Base-by-base conservation (phyloP, 129 eudicot genomes). In the Chrysanthemum lavandulifolium region DNA sequence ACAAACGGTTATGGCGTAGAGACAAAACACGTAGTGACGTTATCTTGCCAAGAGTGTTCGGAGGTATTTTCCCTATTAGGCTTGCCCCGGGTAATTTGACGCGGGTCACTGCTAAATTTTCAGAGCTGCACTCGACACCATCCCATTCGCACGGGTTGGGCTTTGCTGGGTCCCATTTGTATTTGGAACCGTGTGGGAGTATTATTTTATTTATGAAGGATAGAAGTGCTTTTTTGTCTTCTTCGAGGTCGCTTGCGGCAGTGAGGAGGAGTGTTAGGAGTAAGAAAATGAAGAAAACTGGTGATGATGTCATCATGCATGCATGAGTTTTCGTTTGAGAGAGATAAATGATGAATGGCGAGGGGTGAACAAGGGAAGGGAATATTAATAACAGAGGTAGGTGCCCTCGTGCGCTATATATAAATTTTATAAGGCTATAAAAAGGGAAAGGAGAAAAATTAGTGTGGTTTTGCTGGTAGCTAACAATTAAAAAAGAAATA, bases 11-110 rank as follows among this genome's bases (percentile, higher is more conserved):
- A 62, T 90, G 74, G 25, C 83, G 92, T 64, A 93, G 95, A 53
- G 88, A 81, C 4, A 93, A 78, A 6, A 86, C 89, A 1, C 96
- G 92, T 61, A 93, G 96, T 64, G 84, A 80, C 9, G 86, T 36
- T 15, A 93, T 74, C 0, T 77, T 84, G 1, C 96, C 87, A 27
- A 93, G 70, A 0, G 97, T 87, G 62, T 78, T 65, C 0, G 82
- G 51, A 13, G 98, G 97, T 45, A 93, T 90, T 21, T 10, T 29
- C 0, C 98, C 98, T 16, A 86, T 71, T 2, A 90, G 90, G 5
- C 92, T 95, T 13, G 77, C 78, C 9, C 86, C 98, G 10, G 98
- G 98, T 54, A 93, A 91, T 11, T 88, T 84, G 74, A 93, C 86
- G 36, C 11, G 11, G 56, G 47, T 33, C 21, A 93, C 92, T 48